Evolutionary conservation across 2,329 filamentous ascomycete genomes (phyloP), one percentile per base, ranked within the genome.

Genomic region (Tolypocladium amazonense): DNA sequence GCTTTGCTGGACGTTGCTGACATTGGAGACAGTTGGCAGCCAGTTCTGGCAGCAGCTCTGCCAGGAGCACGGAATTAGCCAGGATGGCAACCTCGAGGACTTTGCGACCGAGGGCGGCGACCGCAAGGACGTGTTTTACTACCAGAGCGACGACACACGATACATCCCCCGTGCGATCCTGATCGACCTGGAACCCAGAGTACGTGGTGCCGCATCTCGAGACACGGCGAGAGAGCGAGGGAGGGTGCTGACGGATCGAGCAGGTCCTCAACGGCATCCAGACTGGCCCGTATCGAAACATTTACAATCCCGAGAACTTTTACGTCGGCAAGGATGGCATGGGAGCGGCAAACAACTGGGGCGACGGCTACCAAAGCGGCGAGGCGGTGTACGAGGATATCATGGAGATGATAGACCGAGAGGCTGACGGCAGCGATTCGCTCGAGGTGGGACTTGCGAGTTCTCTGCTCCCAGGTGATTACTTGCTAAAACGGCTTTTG

Each of bases 11-110:
- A 9, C 20, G 27, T 45, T 33, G 53, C 62, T 67, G 61, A 68
- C 63, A 12, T n/a, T 11, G 30, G 37, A 38, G 50, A 43, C 55
- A 96, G 92, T 97, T 74, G 94, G 94, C 62, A 93, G 90, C 70
- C 91, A 97, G 73, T 99, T 99, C 78, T 99, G 94, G 94, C 93
- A 97, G 75, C 94, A 97, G 77, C 85, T 97, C 62, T 99, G 94
- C 75, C 89, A 93, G 73, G 94, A 99, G 77, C 94, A 99, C 73
- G 94, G 95, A 63, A 99, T 99, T 78, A 96, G 89, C 70, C 91
- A 94, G 72, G 92, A 97, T 76, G 94, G 94, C 61, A 97, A 97
- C 73, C 83, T 99, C 61, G 92, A 97, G 73, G 92, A 97, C 74
- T 97, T 97, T 78, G 94, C 94, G 71, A 97, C 92, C 56, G 94